A percentile compares a stretch with the other conserved stretches of the same genome.
Evolutionary conservation across 2,329 filamentous ascomycete genomes (phyloP).

Genomic region (Phialophora verrucosa): DNA sequence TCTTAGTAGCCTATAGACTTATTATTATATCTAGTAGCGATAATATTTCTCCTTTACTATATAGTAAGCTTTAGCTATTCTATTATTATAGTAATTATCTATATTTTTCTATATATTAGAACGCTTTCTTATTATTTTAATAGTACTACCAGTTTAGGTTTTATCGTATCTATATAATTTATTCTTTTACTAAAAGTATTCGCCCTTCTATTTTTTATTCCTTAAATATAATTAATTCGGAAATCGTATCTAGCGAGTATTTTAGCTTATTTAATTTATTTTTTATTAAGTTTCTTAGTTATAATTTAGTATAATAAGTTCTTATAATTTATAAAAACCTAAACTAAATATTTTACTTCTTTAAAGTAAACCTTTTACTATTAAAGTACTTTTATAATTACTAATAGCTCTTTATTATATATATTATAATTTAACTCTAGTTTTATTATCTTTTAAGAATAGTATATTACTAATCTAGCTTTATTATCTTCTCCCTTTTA

Average conservation of each 20-base stretch:
- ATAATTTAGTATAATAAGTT: slow-evolving; percentile 34
- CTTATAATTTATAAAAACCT: slow-evolving; percentile 33
- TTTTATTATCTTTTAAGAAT: neutral
- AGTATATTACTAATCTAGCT: slow-evolving; percentile 26
- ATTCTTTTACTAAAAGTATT: slow-evolving; percentile 18
- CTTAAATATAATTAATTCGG: neutral
- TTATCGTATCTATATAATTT: slow-evolving; percentile 18
- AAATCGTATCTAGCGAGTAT: neutral
- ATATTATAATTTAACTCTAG: slow-evolving; percentile 1
- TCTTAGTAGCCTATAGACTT: slow-evolving; percentile 13
- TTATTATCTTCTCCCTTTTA: slow-evolving; percentile 16
- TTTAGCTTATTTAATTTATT: slow-evolving; percentile 14
- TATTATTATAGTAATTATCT: neutral
- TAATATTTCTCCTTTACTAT: neutral
- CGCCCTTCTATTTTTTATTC: neutral
- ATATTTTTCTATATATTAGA: too few species aligned
- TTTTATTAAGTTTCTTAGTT: slow-evolving; percentile 10
- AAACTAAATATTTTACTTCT: slow-evolving; percentile 16
- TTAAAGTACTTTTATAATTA: slow-evolving; percentile 27
- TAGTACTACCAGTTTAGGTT: neutral
- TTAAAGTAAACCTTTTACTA: slow-evolving; percentile 35
- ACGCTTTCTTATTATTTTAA: slow-evolving; percentile 5
- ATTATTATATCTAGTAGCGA: slow-evolving; percentile 18
- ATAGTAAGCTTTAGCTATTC: slow-evolving; percentile 1
- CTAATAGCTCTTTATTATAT: slow-evolving; percentile 36